Conservation (phyloP, 495 filamentous ascomycete species). For the Penicillium paradoxum region DNA sequence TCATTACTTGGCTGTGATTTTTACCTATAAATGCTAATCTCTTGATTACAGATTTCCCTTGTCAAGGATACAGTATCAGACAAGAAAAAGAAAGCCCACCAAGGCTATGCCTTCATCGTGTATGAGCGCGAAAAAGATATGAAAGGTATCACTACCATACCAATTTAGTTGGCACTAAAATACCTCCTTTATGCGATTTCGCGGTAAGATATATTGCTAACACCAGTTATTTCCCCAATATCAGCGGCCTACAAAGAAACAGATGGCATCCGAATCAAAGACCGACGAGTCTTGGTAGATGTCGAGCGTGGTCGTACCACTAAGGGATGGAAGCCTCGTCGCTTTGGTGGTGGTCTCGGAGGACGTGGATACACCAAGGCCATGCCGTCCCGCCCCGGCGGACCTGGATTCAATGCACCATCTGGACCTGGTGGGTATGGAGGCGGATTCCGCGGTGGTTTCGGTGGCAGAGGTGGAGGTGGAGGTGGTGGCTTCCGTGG, state of each 20-base stretch:
- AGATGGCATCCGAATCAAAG: constrained; percentile 90
- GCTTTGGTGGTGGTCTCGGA: constrained; percentile 87
- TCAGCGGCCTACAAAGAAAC: constrained; percentile 77
- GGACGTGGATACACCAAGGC: constrained; percentile 91
- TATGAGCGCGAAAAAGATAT: constrained; percentile 98
- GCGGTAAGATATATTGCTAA: constrained; percentile 32
- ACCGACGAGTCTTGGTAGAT: constrained; percentile 86
- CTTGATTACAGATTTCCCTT: constrained; percentile 70
- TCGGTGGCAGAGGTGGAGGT: constrained; percentile 40
- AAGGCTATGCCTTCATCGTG: constrained; percentile 94
- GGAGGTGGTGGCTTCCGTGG: constrained; percentile 32
- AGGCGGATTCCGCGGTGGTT: constrained; percentile 61
- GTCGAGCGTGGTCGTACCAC: constrained; percentile 95
- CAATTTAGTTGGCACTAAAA: constrained; percentile 1
- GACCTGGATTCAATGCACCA: constrained; percentile 53
- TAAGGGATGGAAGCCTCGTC: constrained; percentile 87
- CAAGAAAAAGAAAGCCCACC: constrained; percentile 78
- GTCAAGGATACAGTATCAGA: constrained; percentile 62
- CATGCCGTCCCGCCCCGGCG: constrained; percentile 64
- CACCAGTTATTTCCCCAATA: constrained; percentile 20
- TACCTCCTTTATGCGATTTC: background rate
- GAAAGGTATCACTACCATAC: constrained; percentile 72
- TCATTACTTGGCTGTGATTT: background rate
- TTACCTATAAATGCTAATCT: constrained; percentile 8
- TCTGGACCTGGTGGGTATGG: constrained; percentile 64